phyloP scores from a whole-genome alignment of 495 filamentous ascomycete species.

The Chaetomium fimeti region DNA sequence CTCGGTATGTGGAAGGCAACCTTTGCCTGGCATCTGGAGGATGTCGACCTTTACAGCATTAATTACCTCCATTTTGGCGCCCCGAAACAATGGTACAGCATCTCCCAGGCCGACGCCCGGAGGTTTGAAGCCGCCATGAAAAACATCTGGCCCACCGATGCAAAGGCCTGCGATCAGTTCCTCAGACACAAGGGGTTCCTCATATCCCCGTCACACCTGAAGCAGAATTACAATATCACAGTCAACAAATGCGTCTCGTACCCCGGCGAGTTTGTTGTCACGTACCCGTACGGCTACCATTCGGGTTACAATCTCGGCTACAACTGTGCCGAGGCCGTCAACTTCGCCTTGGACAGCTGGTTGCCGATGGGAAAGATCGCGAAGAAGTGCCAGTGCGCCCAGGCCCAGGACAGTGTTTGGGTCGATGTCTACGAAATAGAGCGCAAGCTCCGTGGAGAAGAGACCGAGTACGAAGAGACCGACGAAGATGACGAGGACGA shows the following conservation, averaged over 20 bases:
- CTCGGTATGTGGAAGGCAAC: conserved; percentile 99
- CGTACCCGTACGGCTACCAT: conserved; percentile 97
- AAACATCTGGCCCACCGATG: conserved; percentile 89
- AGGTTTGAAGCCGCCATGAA: conserved; percentile 95
- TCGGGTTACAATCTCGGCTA: conserved; percentile 98
- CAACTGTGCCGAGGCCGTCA: conserved; percentile 98
- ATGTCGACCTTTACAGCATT: conserved; percentile 98
- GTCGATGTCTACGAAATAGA: conserved; percentile 94
- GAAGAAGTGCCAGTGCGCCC: conserved; percentile 93
- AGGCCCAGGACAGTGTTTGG: conserved; percentile 90
- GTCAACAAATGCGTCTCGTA: conserved; percentile 96
- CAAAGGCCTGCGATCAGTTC: conserved; percentile 97
- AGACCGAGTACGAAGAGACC: conserved; percentile 85
- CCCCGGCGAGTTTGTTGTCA: conserved; percentile 97
- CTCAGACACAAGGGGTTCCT: conserved; percentile 96
- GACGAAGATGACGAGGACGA: conserved; percentile 74
- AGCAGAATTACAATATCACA: conserved; percentile 84
- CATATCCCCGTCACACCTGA: conserved; percentile 86
- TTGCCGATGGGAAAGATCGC: conserved; percentile 90
- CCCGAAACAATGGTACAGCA: conserved; percentile 99
- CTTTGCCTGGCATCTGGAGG: conserved; percentile 98
- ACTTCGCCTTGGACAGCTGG: conserved; percentile 95
- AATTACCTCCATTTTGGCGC: conserved; percentile 99
- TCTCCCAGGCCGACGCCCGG: conserved; percentile 92
- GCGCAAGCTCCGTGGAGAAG: conserved; percentile 86